Evolutionary conservation across 257 asterid species (phyloP), one percentile per base, ranked within the genome.

Genomic region (Solanum microdontum): DNA sequence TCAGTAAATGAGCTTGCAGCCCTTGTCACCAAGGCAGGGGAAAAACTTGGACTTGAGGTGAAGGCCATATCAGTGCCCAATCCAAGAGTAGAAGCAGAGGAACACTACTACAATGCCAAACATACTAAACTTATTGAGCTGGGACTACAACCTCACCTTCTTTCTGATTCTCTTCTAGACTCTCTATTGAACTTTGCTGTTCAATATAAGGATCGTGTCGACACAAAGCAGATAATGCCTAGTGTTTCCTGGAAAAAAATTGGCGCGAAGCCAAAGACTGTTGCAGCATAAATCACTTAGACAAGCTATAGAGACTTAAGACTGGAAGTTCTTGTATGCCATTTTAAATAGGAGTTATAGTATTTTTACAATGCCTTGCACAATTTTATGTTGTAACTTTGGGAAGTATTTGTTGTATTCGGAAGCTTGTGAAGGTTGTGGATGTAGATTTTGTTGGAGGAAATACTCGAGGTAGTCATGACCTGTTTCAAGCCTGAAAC

Each of bases 61-160:
- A 86, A 89, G 76, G 93, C 97, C 17, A 77, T 89, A 85, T 93
- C 98, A 0, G 96, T 97, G 19, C 96, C 98, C 69, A 97, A 97
- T 92, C 99, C 99, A 3, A 93, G 99, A 87, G 99, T 97, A 66
- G 99, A 97, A 90, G 98, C 98, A 1, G 99, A 97, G 92, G 98
- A 95, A 91, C 99, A 97, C 89, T 97, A 95, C 91, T 97, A 97
- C 88, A 97, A 95, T 17, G 98, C 99, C 72, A 97, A 95, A 89
- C 99, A 95, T 82, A 97, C 99, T 0, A 97, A 96, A 89, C 98
- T 97, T 12, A 90, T 93, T 8, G 98, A 95, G 89, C 85, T 95
- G 89, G 99, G 99, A 13, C 96, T 97, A 74, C 32, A 94, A 80
- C 99, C 99, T 28, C 99, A 95, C 87, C 98, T 95, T 55, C 95